Evolutionary conservation across 2,329 filamentous ascomycete species (phyloP).

Genomic region (Aspergillus thermomutatus): DNA sequence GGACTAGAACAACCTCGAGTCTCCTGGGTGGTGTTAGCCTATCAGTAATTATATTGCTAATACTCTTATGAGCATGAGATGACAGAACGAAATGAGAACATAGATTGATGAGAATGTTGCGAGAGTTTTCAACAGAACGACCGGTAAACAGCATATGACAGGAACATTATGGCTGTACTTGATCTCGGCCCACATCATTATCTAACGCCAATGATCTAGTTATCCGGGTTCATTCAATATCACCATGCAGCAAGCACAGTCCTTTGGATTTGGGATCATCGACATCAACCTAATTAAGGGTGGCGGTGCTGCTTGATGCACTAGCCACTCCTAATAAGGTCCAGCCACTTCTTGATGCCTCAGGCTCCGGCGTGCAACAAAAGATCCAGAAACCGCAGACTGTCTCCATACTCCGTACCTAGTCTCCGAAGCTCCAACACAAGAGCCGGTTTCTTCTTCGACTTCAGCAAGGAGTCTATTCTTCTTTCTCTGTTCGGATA

Average conservation of each 20-base stretch:
- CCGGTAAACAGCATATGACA: background rate
- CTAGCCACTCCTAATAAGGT: background rate
- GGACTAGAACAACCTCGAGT: slow-evolving; percentile 3
- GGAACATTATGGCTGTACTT: background rate
- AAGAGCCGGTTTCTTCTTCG: slow-evolving; percentile 7
- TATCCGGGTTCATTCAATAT: background rate
- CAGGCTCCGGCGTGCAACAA: slow-evolving; percentile 8
- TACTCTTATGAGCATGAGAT: slow-evolving; percentile 13
- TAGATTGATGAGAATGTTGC: background rate
- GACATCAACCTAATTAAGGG: slow-evolving; percentile 11
- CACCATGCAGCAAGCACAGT: background rate
- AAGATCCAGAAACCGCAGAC: slow-evolving; percentile 19
- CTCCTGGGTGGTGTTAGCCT: background rate
- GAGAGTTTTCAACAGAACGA: background rate
- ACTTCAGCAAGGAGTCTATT: slow-evolving; percentile 3
- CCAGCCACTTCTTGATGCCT: slow-evolving; percentile 20
- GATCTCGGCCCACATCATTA: background rate
- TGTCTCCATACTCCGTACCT: too few relatives aligned
- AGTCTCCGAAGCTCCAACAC: slow-evolving; percentile 7
- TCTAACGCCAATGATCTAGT: background rate
- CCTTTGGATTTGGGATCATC: background rate
- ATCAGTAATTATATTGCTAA: background rate
- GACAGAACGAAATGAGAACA: background rate
- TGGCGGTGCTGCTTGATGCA: slow-evolving; percentile 21
- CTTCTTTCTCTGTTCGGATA: slow-evolving; percentile 4